phyloP scores from a whole-genome alignment of 2,329 filamentous ascomycete genomes.

The Fusarium nematophilum region DNA sequence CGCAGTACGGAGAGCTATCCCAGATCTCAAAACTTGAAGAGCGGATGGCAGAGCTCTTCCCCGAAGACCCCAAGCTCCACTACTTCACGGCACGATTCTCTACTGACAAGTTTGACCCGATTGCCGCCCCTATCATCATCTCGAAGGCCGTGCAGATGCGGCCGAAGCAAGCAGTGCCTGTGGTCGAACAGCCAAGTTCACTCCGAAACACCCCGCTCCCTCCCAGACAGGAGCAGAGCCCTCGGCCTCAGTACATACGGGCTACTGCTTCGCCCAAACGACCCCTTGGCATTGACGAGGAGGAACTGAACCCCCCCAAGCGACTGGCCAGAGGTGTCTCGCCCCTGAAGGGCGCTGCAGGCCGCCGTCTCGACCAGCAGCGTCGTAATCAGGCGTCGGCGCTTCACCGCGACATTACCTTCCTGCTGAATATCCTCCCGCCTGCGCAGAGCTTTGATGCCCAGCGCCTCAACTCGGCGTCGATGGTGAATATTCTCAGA shows the following conservation, averaged over 20 bases:
- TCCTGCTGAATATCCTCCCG: slow-evolving; percentile 79
- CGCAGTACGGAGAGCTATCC: slow-evolving; percentile 89
- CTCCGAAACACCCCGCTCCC: slow-evolving; percentile 58
- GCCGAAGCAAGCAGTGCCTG: slow-evolving; percentile 67
- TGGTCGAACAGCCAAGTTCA: slow-evolving; percentile 63
- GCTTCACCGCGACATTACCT: slow-evolving; percentile 76
- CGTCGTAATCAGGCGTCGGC: slow-evolving; percentile 72
- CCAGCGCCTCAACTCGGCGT: slow-evolving; percentile 75
- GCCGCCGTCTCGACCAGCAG: slow-evolving; percentile 84
- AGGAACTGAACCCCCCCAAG: slow-evolving; percentile 79
- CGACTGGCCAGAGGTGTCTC: slow-evolving; percentile 92
- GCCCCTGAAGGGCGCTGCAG: slow-evolving; percentile 90
- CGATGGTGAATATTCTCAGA: slow-evolving; percentile 79
- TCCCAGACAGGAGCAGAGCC: slow-evolving; percentile 54
- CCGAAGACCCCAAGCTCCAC: slow-evolving; percentile 81
- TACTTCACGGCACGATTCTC: slow-evolving; percentile 83
- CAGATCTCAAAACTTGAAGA: slow-evolving; percentile 92
- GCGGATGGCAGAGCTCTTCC: slow-evolving; percentile 93
- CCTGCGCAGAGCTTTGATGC: slow-evolving; percentile 77
- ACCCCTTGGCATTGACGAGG: slow-evolving; percentile 75
- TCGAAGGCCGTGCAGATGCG: slow-evolving; percentile 83
- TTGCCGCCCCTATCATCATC: slow-evolving; percentile 82
- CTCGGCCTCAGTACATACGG: slow-evolving; percentile 60
- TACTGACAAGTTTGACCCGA: slow-evolving; percentile 79
- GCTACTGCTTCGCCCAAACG: slow-evolving; percentile 69